Evolutionary conservation across 768 basidiomycete species (phyloP).

Genomic region (Neoboletus subvelutipes): DNA sequence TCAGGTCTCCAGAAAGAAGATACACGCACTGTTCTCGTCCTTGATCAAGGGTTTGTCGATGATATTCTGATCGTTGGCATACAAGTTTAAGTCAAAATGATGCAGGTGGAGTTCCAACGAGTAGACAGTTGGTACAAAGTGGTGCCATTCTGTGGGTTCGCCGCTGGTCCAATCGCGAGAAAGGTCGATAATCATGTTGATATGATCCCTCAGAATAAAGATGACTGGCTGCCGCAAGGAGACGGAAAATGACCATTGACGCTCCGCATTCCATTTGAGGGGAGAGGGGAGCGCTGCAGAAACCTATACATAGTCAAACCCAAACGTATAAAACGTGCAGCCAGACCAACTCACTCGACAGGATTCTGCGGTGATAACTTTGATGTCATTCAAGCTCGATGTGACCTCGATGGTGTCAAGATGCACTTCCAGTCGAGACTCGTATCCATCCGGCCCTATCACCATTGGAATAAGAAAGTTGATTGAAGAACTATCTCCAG

Average conservation of each 20-base stretch:
- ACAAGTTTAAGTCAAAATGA: slow-evolving; percentile 76
- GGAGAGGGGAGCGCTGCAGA: slow-evolving; percentile 78
- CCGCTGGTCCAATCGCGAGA: slow-evolving; percentile 89
- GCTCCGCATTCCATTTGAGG: slow-evolving; percentile 74
- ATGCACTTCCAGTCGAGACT: slow-evolving; percentile 76
- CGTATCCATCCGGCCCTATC: slow-evolving; percentile 70
- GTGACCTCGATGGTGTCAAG: slow-evolving; percentile 74
- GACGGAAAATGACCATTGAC: slow-evolving; percentile 78
- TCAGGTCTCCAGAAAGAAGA: background rate
- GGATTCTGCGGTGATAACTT: slow-evolving; percentile 71
- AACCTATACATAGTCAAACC: slow-evolving; percentile 41
- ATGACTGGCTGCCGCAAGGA: slow-evolving; percentile 70
- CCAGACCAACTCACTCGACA: slow-evolving; percentile 54
- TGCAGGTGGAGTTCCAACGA: slow-evolving; percentile 64
- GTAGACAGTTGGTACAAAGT: slow-evolving; percentile 85
- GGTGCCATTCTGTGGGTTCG: slow-evolving; percentile 73
- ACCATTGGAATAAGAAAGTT: slow-evolving; percentile 85
- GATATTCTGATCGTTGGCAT: slow-evolving; percentile 95
- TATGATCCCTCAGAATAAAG: slow-evolving; percentile 86
- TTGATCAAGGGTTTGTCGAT: slow-evolving; percentile 80
- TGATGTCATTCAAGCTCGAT: slow-evolving; percentile 87
- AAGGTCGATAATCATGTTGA: slow-evolving; percentile 93
- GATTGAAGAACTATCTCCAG: slow-evolving; percentile 82
- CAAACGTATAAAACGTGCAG: slow-evolving; percentile 14
- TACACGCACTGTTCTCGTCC: slow-evolving; percentile 77